phyloP scores from a whole-genome alignment of 208 protist genomes.

The Leishmania aethiopica region DNA sequence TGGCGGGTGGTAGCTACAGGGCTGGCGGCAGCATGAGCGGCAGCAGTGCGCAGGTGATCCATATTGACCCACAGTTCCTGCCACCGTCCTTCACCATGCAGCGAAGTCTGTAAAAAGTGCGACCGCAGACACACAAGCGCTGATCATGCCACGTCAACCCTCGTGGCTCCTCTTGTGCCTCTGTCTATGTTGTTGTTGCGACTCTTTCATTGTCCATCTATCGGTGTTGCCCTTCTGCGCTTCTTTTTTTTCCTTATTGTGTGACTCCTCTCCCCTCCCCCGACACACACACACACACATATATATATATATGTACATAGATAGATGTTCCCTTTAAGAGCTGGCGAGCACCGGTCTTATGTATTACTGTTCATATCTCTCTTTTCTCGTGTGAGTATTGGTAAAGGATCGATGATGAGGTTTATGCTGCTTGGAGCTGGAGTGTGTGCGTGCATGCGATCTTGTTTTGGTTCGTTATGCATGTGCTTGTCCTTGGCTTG shows the following conservation, averaged over 20 bases:
- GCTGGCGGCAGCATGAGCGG: background rate
- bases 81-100: background rate
- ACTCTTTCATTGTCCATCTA: constrained; percentile 1
- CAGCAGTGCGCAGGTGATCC: background rate
- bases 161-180: constrained; percentile 17
- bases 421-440: background rate
- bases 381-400: background rate
- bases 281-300: no score
- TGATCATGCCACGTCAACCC: background rate
- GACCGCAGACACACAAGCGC: background rate
- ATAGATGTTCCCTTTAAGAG: no score
- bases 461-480: background rate
- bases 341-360: no score
- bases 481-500: background rate
- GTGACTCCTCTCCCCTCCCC: background rate
- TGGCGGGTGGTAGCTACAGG: background rate
- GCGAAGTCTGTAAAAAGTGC: background rate
- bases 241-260: background rate
- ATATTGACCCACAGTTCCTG: background rate
- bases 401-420: background rate
- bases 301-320: no score
- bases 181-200: constrained; percentile 13
- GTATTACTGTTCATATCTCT: background rate
- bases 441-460: background rate
- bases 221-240: background rate